Percentiles rank a stretch among this genome's conserved stretches.
Evolutionary conservation across 2,329 filamentous ascomycete species (phyloP).

Genomic region (Epichloe baconii): DNA sequence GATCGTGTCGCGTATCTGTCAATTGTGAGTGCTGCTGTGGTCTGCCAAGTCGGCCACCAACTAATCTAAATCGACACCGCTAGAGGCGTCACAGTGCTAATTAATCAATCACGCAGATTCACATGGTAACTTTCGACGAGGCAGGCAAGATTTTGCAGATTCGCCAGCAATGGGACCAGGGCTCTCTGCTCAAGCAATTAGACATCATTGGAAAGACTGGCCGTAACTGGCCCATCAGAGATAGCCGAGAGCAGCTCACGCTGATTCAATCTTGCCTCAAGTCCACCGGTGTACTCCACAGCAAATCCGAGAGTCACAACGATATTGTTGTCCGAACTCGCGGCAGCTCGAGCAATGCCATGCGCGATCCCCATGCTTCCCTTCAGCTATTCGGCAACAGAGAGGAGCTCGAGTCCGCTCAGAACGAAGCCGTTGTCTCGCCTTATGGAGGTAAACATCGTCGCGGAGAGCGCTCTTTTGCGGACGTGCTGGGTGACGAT

Average conservation of each 20-base stretch:
- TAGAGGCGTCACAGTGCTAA: background rate
- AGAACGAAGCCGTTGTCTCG: constrained; percentile 38
- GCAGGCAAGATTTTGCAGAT: constrained; percentile 73
- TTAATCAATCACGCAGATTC: constrained; percentile 43
- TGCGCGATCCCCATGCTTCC: constrained; percentile 55
- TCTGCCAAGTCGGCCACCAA: background rate
- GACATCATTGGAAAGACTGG: constrained; percentile 85
- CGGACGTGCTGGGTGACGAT: constrained; percentile 56
- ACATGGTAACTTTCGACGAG: constrained; percentile 74
- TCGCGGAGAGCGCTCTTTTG: constrained; percentile 49
- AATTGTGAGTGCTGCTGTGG: constrained; percentile 50
- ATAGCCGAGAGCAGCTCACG: constrained; percentile 70
- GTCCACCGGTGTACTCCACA: constrained; percentile 25
- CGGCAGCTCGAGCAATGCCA: constrained; percentile 38
- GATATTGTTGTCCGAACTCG: constrained; percentile 32
- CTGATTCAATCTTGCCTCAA: constrained; percentile 54
- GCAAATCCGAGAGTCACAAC: constrained; percentile 20
- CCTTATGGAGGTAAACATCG: constrained; percentile 48
- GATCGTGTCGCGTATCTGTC: constrained; percentile 69
- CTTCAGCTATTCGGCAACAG: constrained; percentile 63
- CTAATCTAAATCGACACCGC: background rate
- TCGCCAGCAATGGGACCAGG: constrained; percentile 91
- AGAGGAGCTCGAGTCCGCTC: constrained; percentile 42
- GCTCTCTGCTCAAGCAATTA: constrained; percentile 78
- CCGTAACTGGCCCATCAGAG: constrained; percentile 89